phyloP scores from a whole-genome alignment of 1,284 basidiomycete species.

The Trichosporon ovoides region DNA sequence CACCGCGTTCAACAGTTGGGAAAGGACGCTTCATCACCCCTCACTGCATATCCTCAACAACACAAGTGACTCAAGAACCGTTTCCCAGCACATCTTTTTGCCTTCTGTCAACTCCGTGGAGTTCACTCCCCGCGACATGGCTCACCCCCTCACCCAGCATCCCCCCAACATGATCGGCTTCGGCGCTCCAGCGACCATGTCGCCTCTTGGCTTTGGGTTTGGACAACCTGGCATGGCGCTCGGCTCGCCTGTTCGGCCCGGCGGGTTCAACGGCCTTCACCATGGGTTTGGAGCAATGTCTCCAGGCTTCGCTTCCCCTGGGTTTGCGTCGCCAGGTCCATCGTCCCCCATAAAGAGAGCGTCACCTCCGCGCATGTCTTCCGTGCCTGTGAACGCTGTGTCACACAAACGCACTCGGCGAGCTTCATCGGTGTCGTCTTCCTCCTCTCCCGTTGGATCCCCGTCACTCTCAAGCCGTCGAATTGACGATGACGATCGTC shows the following conservation, averaged over 20 bases:
- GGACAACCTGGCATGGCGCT: constrained; percentile 21
- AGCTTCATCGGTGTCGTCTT: constrained; percentile 25
- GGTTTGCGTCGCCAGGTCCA: constrained; percentile 15
- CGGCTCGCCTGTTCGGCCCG: not conserved
- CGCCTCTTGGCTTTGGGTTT: constrained; percentile 40
- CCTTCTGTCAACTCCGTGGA: not conserved
- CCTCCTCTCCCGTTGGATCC: constrained; percentile 22
- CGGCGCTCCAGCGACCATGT: constrained; percentile 35
- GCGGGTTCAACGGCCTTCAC: constrained; percentile 4
- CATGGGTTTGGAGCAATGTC: constrained; percentile 6
- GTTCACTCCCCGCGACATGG: constrained; percentile 26
- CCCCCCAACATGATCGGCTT: constrained; percentile 40
- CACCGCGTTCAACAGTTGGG: not conserved
- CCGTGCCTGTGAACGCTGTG: constrained; percentile 17
- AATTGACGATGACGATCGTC: constrained; percentile 18
- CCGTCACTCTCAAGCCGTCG: constrained; percentile 16
- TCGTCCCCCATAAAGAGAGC: constrained; percentile 14
- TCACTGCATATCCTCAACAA: not conserved
- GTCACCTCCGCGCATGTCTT: constrained; percentile 11
- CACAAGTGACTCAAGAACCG: not conserved
- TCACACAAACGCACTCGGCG: constrained; percentile 24
- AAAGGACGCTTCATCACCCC: not conserved
- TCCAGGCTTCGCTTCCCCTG: constrained; percentile 9
- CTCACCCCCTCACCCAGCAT: constrained; percentile 44
- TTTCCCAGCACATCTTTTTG: not conserved